A percentile compares a stretch with the other conserved stretches of the same genome.
These are phyloP conservation scores for Saccharomyces hybrid DNA, from an alignment of 1,139 yeast species.

Conservation along the genomic window DNA sequence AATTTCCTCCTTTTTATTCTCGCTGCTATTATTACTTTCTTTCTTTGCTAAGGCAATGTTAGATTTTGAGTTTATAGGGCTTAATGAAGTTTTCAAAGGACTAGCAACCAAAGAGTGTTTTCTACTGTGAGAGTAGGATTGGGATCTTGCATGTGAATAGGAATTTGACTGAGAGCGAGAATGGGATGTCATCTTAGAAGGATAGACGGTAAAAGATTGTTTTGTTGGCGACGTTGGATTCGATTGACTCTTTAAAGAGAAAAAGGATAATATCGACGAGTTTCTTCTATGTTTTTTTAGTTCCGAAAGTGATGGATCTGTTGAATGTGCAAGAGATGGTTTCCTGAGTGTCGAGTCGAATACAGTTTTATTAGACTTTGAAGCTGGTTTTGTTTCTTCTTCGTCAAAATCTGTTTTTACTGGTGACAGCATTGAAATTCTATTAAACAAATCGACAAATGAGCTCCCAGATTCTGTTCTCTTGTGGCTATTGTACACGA, in stretches of 20 bases:
- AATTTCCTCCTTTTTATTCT: neutral
- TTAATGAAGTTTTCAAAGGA: constrained; percentile 7
- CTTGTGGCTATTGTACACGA: constrained; percentile 16
- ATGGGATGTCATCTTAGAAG: neutral
- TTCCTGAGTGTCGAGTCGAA: constrained; percentile 6
- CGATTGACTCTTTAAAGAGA: constrained; percentile 11
- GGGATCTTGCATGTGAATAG: constrained; percentile 1
- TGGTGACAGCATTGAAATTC: constrained; percentile 27
- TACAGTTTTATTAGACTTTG: neutral
- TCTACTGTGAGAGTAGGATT: constrained; percentile 9
- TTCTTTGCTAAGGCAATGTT: neutral
- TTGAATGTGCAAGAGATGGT: constrained; percentile 7
- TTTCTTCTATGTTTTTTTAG: constrained; percentile 25
- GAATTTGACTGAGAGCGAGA: neutral
- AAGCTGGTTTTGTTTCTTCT: neutral
- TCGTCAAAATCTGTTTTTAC: constrained; percentile 5
- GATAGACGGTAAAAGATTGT: constrained; percentile 1
- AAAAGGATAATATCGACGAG: constrained; percentile 20
- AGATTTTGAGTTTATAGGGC: neutral
- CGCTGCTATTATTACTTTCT: neutral
- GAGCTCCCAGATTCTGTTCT: constrained; percentile 29
- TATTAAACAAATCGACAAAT: constrained; percentile 29
- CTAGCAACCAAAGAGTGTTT: constrained; percentile 8
- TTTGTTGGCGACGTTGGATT: neutral
- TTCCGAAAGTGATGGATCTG: constrained; percentile 5